Base-by-base conservation (phyloP, 495 filamentous ascomycete genomes). In the Hypoxylon lenormandii region DNA sequence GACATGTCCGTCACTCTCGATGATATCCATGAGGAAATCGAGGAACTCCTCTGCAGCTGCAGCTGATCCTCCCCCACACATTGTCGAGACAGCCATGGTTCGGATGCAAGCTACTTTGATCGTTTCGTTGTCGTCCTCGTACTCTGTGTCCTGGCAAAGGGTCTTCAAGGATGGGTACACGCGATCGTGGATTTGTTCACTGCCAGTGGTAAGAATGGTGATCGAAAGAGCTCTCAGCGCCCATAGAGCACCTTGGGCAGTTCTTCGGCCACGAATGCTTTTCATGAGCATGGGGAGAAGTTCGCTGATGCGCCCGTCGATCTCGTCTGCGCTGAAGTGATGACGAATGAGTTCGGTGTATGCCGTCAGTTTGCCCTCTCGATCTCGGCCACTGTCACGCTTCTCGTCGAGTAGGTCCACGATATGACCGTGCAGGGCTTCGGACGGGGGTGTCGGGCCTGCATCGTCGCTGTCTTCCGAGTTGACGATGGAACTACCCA, bases 401-500 rank as follows among this genome's bases (percentile, higher is more conserved):
- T 97, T 98, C 67, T 92, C 88, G 69, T 97, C 92, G 19, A 92
- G 80, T 18, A 97, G 88, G 72, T 94, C 91, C 54, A 90, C 83
- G 49, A 97, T 88, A n/a, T 88, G 85, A 69, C 90, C 87, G 12
- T 78, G 80, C 1, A 97, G 81, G 59, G 89, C 88, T 16, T 89
- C 82, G 21, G 85, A 83, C 90, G 91, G 92, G 26, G 63, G 48
- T 12, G 82, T 80, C 13, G 47, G 52, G 28, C 79, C 80, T 56
- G 86, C 78, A 12, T 85, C 80, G 38, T 85, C 77, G 26, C 80
- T 81, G 6, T 81, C 79, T 18, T 73, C 75, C 1, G 77, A 76
- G 5, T 87, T 87, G 18, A 85, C 83, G 48, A 85, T 81, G 78
- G 88, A 77, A 53, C 63, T 70, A 23, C 80, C 72, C 62, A 82